Evolutionary conservation across 1,139 yeast genomes (phyloP).

Genomic region (Scheffersomyces titani): DNA sequence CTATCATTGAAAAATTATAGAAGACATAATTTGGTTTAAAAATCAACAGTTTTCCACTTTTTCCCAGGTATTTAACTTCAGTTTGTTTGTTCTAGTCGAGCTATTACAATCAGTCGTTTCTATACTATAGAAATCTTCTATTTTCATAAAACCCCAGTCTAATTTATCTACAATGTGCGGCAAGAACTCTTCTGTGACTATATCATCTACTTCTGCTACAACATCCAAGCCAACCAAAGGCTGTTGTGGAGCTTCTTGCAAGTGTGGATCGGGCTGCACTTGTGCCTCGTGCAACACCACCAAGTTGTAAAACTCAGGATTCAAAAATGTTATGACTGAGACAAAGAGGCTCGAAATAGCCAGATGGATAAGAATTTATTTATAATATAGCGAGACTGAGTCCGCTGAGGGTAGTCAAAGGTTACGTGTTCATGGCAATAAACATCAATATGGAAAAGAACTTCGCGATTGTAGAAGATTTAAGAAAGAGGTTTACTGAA

Average conservation of each 20-base stretch:
- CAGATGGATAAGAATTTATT: not conserved
- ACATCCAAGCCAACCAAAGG: constrained; percentile 12
- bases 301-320: constrained; percentile 23
- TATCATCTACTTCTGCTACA: constrained; percentile 15
- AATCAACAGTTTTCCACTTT: not conserved
- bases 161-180: constrained; percentile 23
- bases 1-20: not conserved
- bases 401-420: not conserved
- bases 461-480: not conserved
- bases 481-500: not conserved
- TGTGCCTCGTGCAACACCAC: constrained; percentile 45
- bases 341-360: not conserved
- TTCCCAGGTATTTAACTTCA: not conserved
- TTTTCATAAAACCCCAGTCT: not conserved
- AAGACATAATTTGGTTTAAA: not conserved
- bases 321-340: not conserved
- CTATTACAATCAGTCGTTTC: not conserved
- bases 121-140: not conserved
- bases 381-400: not conserved
- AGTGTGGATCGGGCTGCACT: constrained; percentile 44
- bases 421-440: not conserved
- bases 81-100: not conserved
- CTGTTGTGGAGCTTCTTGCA: constrained; percentile 44
- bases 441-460: constrained; percentile 6
- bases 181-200: constrained; percentile 14